These are phyloP conservation scores for Irpex sp. DNA, from an alignment of 1,284 basidiomycete genomes.

Conservation along the genomic window DNA sequence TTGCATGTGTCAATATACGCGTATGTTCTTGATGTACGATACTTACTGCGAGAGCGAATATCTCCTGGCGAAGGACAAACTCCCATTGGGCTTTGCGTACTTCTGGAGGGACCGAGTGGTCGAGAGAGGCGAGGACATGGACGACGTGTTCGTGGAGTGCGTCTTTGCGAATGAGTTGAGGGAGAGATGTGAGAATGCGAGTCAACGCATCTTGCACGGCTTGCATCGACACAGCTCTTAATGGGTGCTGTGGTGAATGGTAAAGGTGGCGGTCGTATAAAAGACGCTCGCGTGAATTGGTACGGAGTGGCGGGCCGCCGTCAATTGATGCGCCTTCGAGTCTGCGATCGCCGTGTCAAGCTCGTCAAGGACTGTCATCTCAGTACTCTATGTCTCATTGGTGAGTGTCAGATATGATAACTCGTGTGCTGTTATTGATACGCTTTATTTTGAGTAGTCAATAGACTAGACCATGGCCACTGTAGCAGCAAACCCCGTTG, in stretches of 20 bases:
- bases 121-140: constrained; percentile 39
- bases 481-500: neutral
- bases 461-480: neutral
- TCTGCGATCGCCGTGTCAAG: neutral
- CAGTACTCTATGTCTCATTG: too few species aligned
- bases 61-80: constrained; percentile 57
- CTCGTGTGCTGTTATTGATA: neutral
- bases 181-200: constrained; percentile 43
- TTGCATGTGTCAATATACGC: neutral
- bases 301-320: neutral
- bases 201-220: constrained; percentile 19
- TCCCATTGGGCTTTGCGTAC: constrained; percentile 69
- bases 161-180: constrained; percentile 39
- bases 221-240: constrained; percentile 19
- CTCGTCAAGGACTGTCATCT: neutral
- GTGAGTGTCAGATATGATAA: neutral
- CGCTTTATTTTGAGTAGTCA: neutral
- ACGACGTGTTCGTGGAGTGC: constrained; percentile 46
- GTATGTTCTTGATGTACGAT: neutral
- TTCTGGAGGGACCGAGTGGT: constrained; percentile 41
- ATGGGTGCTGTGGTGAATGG: neutral
- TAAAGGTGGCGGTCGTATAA: neutral
- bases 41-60: constrained; percentile 65
- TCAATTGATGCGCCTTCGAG: neutral
- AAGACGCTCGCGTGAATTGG: neutral